Percentiles rank a stretch among this genome's conserved stretches.
Conservation (phyloP, 2,329 filamentous ascomycete genomes). For the Stylonectria norvegica region DNA sequence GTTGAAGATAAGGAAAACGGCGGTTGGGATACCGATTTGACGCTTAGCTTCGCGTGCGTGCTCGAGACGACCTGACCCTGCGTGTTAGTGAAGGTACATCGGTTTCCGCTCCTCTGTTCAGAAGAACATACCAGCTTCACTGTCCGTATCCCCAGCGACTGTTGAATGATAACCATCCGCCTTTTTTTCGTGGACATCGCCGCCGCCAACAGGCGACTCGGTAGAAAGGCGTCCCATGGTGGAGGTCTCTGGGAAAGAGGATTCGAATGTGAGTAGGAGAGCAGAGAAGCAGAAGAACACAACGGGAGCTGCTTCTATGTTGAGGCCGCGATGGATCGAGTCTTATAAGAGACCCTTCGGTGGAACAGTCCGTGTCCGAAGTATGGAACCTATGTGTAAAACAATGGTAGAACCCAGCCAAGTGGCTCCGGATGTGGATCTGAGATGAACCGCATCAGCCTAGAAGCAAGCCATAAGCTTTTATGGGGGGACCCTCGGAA, state of each 20-base stretch:
- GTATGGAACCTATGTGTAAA: too few relatives aligned
- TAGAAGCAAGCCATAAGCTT: constrained; percentile 24
- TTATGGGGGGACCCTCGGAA: neutral
- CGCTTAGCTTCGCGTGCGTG: constrained; percentile 47
- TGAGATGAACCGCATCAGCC: constrained; percentile 6
- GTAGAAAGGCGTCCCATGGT: constrained; percentile 21
- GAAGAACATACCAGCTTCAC: constrained; percentile 18
- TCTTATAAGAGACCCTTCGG: neutral
- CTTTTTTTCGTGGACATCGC: constrained; percentile 11
- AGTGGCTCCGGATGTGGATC: constrained; percentile 2
- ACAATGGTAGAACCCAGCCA: constrained; percentile 5
- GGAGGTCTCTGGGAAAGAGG: neutral
- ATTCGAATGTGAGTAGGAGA: neutral
- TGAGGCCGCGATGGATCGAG: neutral
- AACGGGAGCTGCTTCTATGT: neutral
- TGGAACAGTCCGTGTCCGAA: too few relatives aligned
- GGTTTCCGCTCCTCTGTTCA: neutral
- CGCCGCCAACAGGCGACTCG: constrained; percentile 13
- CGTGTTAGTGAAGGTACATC: constrained; percentile 6
- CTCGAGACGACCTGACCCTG: constrained; percentile 30
- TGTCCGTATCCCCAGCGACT: constrained; percentile 15
- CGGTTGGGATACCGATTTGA: constrained; percentile 54
- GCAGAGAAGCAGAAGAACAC: neutral
- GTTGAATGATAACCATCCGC: constrained; percentile 12
- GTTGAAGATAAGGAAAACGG: constrained; percentile 60